phyloP scores from a whole-genome alignment of 2,329 filamentous ascomycete species.

The Neonectria neomacrospora region DNA sequence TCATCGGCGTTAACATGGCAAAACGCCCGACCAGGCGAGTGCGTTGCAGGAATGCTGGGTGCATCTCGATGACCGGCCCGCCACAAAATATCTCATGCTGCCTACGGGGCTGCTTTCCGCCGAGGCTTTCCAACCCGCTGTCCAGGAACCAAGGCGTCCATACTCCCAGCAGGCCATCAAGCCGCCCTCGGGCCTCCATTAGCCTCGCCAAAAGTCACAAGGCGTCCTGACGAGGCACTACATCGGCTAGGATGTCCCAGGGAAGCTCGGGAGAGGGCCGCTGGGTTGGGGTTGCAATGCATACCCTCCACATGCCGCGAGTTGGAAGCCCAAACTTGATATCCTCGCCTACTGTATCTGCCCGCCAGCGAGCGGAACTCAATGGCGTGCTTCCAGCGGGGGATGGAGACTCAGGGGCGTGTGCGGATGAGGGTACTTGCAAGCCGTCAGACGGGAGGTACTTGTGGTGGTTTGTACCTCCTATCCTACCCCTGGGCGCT shows the following conservation, averaged over 20 bases:
- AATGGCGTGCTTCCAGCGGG: constrained; percentile 21
- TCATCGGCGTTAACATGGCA: constrained; percentile 20
- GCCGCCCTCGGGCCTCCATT: background rate
- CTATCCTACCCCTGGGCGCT: constrained; percentile 5
- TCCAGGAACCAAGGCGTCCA: background rate
- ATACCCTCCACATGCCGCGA: background rate
- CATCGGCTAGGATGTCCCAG: constrained; percentile 3
- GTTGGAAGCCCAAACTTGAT: constrained; percentile 12
- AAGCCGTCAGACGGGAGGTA: constrained; percentile 38
- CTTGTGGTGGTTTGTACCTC: constrained; percentile 20
- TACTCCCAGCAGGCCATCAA: background rate
- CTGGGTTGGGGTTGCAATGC: constrained; percentile 42
- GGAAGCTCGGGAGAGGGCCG: constrained; percentile 23
- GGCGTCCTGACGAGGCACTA: background rate
- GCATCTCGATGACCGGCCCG: constrained; percentile 15
- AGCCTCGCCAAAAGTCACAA: constrained; percentile 8
- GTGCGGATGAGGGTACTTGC: constrained; percentile 27
- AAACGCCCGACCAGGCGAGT: constrained; percentile 1
- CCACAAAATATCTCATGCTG: constrained; percentile 23
- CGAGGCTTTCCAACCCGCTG: background rate
- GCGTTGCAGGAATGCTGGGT: constrained; percentile 2
- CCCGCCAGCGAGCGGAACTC: constrained; percentile 2
- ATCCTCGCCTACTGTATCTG: constrained; percentile 5
- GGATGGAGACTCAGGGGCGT: constrained; percentile 2
- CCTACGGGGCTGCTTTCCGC: background rate